Evolutionary conservation across 1,284 basidiomycete genomes (phyloP), one percentile per base, ranked within the genome.

Genomic region (Dichomitus squalens): DNA sequence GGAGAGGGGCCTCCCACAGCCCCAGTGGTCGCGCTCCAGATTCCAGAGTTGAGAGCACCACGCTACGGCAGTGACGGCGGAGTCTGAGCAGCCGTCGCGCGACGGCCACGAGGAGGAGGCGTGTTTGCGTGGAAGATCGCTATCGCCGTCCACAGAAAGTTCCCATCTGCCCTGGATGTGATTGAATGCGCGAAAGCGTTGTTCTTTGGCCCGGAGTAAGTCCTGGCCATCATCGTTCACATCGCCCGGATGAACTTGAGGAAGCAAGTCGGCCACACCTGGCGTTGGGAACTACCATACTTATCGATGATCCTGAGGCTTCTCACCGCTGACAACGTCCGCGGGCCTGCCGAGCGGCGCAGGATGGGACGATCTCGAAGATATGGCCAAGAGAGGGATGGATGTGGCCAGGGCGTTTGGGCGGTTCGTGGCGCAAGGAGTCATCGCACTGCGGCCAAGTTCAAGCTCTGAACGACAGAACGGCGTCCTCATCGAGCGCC

Each of bases 191-290:
- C 29, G 5, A 31, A n/a, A 46, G 20, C 36, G 50, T 53, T 36
- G 39, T 57, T 58, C 58, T 41, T 5, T 53, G 56, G 40, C 49
- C 58, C 61, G 61, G 56, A 49, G 61, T 57, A 56, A 63, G 51
- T 52, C 56, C 56, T 38, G 20, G 11, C 29, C 29, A 31, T 38
- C 18, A 44, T 46, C 34, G 4, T 50, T 59, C 49, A 51, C 55
- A 57, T 59, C 55, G 43, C 53, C 52, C 57, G 60, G 56, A 36
- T 39, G 56, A 61, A 58, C 47, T 53, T 48, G 46, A 41, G 25
- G n/a, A 49, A 52, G 31, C 29, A 11, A 31, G 29, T 11, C n/a
- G 41, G 35, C 49, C 54, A 43, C 49, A 11, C 44, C 7, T 6
- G 31, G 31, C 14, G 33, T 25, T 7, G 27, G 9, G 33, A 36